Conservation (phyloP, 2,329 filamentous ascomycete species). For the Helotiales sp. region DNA sequence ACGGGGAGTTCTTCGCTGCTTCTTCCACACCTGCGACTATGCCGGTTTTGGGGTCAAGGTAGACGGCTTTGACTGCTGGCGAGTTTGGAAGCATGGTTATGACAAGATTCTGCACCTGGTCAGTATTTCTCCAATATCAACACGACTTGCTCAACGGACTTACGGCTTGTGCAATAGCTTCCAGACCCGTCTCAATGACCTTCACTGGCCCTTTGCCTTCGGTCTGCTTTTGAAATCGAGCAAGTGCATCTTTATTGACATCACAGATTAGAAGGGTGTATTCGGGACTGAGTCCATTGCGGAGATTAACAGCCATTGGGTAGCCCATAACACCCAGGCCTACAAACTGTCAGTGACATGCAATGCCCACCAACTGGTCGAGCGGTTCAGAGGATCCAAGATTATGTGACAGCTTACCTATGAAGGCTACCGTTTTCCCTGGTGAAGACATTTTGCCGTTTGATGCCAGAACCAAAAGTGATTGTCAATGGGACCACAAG, state of each 20-base stretch:
- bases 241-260: slow-evolving; percentile 59
- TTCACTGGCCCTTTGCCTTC: slow-evolving; percentile 55
- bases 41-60: slow-evolving; percentile 49
- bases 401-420: slow-evolving; percentile 32
- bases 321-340: slow-evolving; percentile 58
- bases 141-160: not conserved
- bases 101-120: slow-evolving; percentile 59
- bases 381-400: too few relatives aligned
- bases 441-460: slow-evolving; percentile 23
- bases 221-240: slow-evolving; percentile 56
- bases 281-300: slow-evolving; percentile 62
- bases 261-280: slow-evolving; percentile 68
- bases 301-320: slow-evolving; percentile 72
- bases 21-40: slow-evolving; percentile 52
- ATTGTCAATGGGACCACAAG: too few relatives aligned
- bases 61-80: slow-evolving; percentile 69
- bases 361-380: too few relatives aligned
- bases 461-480: too few relatives aligned
- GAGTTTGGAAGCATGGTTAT: slow-evolving; percentile 72
- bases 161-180: slow-evolving; percentile 57
- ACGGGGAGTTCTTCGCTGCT: slow-evolving; percentile 30
- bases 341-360: not conserved
- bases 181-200: slow-evolving; percentile 59
- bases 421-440: slow-evolving; percentile 41
- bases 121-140: not conserved